Base-by-base conservation (phyloP, 2,329 filamentous ascomycete genomes). In the Hymenotorrendiella dingleyae region DNA sequence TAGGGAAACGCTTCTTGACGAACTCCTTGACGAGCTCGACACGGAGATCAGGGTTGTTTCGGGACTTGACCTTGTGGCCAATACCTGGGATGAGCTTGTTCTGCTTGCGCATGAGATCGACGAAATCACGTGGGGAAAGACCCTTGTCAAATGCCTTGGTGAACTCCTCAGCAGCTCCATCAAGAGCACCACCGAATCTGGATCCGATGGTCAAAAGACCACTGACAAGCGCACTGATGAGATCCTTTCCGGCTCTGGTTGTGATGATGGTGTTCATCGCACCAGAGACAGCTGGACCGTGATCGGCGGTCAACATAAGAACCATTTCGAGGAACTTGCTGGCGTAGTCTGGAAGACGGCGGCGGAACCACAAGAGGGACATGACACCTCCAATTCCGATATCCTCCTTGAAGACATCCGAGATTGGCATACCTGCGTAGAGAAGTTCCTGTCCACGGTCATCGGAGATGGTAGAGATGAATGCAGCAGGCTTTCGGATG, bases 191-290 rank as follows among this genome's bases (percentile, higher is more conserved):
- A 80, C 93, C 93, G 68, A 98, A 98, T 52, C 93, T 86, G 46
- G 91, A 96, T 63, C 93, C 93, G 62, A 98, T 98, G 60, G 93
- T 98, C 64, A 98, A 75, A 42, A 98, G 86, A 88, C 93, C 93
- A 60, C 86, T 86, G 45, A 98, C 93, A 52, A 98, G 79, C 36
- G 93, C 86, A 61, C 83, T 90, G 74, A 98, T 97, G 57, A 98
- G 74, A 66, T 98, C 93, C 79, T 98, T 98, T 68, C 93, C 93
- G 52, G 93, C 93, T 86, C 93, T 87, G 47, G 93, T 98, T 52
- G 93, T 98, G 67, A 98, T 97, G 68, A 98, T 98, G 67, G 93
- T 98, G 84, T 98, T 98, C 93, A 98, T 98, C 68, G 93, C 93
- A 79, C 93, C 93, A 59, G 93, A 98, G 59, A 98, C 93, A 60